Conservation (phyloP, 768 basidiomycete species). For the Leccinum truebloodii region DNA sequence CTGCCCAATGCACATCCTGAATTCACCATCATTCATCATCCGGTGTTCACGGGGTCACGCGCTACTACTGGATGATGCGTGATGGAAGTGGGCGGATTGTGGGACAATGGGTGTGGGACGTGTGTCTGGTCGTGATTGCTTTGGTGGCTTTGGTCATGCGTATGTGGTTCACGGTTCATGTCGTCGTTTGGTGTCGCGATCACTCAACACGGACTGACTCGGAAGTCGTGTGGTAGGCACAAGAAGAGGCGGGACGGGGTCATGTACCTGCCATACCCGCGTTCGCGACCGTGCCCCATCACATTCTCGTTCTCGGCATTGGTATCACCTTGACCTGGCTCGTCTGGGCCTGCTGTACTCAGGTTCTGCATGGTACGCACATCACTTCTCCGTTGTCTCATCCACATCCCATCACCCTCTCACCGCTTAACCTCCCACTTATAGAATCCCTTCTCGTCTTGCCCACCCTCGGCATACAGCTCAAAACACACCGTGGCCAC, state of each 20-base stretch:
- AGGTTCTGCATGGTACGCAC: neutral
- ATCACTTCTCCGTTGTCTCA: too few relatives aligned
- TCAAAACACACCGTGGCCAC: conserved; percentile 69
- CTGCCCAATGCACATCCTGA: conserved; percentile 49
- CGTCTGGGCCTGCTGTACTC: neutral
- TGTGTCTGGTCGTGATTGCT: conserved; percentile 31
- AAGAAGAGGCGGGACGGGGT: neutral
- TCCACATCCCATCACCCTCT: too few relatives aligned
- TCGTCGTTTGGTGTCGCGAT: neutral
- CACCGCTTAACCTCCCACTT: neutral
- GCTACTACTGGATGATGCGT: conserved; percentile 43
- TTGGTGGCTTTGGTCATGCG: neutral
- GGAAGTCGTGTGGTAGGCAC: neutral
- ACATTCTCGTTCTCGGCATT: neutral
- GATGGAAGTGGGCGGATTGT: conserved; percentile 40
- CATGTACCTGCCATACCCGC: too few relatives aligned
- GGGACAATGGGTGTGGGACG: conserved; percentile 17
- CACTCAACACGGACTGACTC: neutral
- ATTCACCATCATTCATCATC: conserved; percentile 46
- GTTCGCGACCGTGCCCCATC: neutral
- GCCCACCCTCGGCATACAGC: conserved; percentile 68
- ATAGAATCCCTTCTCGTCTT: conserved; percentile 74
- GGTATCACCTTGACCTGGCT: neutral
- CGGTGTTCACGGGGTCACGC: conserved; percentile 56
- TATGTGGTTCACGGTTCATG: neutral